Percentiles rank a stretch among this genome's conserved stretches.
These are phyloP conservation scores for Flaveria robusta DNA, from an alignment of 129 eudicot species.

Conservation along the genomic window DNA sequence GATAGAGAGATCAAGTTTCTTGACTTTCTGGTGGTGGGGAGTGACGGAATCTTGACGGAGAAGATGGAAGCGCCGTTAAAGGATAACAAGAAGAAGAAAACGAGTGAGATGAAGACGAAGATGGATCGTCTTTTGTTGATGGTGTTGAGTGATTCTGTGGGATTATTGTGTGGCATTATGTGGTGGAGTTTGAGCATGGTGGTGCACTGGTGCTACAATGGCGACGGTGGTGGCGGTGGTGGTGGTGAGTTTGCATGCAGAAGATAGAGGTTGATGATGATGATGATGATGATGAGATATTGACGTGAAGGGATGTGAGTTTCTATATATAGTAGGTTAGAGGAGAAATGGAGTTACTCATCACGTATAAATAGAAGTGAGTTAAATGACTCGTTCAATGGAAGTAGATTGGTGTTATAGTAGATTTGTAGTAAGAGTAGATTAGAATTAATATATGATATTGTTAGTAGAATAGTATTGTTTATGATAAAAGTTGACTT, in stretches of 20 bases:
- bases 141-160: conserved; percentile 7
- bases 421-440: too few relatives aligned
- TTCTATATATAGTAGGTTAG: conserved; percentile 23
- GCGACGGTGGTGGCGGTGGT: conserved; percentile 17
- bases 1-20: conserved; percentile 46
- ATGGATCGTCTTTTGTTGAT: conserved; percentile 35
- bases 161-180: background rate
- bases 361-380: background rate
- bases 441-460: too few relatives aligned
- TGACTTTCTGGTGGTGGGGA: conserved; percentile 40
- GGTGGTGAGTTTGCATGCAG: conserved; percentile 27
- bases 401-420: background rate
- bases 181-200: background rate
- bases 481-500: too few relatives aligned
- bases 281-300: background rate
- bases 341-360: background rate
- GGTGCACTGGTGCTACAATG: background rate
- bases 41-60: conserved; percentile 47
- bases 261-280: background rate
- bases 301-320: background rate
- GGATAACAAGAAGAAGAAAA: conserved; percentile 46
- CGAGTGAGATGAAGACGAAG: conserved; percentile 44
- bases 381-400: background rate
- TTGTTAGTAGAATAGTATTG: too few relatives aligned
- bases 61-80: conserved; percentile 55